phyloP scores from a whole-genome alignment of 192 early-diverging fungal species.

The Entomortierella beljakovae region DNA sequence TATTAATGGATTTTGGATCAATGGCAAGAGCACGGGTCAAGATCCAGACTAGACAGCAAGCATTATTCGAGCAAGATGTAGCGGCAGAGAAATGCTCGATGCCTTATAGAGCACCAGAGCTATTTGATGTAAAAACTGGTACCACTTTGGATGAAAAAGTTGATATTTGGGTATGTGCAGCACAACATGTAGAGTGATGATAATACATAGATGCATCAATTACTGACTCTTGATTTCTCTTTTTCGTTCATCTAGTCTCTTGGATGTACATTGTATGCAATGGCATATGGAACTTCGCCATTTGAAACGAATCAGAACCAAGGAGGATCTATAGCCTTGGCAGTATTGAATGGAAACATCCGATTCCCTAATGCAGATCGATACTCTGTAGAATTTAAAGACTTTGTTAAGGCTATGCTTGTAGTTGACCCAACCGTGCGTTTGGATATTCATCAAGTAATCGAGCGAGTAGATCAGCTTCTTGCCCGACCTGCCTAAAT shows the following conservation, averaged over 20 bases:
- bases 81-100: conserved; percentile 78
- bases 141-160: conserved; percentile 72
- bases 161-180: conserved; percentile 74
- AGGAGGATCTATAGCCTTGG: conserved; percentile 77
- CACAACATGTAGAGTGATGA: background rate
- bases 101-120: conserved; percentile 83
- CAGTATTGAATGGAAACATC: conserved; percentile 75
- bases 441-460: conserved; percentile 70
- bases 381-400: conserved; percentile 66
- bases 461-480: conserved; percentile 40
- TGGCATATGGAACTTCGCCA: conserved; percentile 76
- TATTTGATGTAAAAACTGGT: conserved; percentile 81
- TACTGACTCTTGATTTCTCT: background rate
- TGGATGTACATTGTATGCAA: conserved; percentile 78
- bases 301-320: conserved; percentile 76
- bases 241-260: conserved; percentile 57
- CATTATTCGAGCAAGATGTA: conserved; percentile 76
- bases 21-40: conserved; percentile 66
- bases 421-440: conserved; percentile 66
- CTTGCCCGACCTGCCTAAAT: conserved; percentile 23
- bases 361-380: conserved; percentile 59
- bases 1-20: conserved; percentile 87
- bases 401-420: conserved; percentile 72
- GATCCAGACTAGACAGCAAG: conserved; percentile 65
- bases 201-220: background rate